These are phyloP conservation scores for Pyrenophora seminiperda DNA, from an alignment of 2,329 filamentous ascomycete species.

Conservation along the genomic window DNA sequence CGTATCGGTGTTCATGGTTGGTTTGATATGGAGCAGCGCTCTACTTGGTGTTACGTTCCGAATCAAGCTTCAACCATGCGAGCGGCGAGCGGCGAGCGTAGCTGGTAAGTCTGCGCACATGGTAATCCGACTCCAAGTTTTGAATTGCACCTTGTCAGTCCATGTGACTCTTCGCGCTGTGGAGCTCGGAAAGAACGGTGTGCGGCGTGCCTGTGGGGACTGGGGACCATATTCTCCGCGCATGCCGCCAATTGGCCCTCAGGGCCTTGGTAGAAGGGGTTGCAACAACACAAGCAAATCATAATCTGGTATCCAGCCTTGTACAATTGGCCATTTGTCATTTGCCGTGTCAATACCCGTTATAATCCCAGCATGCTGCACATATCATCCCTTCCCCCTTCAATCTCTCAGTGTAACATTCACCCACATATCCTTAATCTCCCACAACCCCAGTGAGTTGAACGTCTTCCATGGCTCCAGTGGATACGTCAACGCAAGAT, in stretches of 20 bases:
- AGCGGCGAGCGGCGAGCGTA: background rate
- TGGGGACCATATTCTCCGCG: constrained; percentile 1
- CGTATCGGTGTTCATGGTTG: constrained; percentile 11
- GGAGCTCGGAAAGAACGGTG: background rate
- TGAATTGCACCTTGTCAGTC: background rate
- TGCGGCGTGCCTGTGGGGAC: constrained; percentile 1
- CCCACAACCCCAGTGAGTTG: constrained; percentile 36
- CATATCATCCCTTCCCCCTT: background rate
- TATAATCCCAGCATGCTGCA: background rate
- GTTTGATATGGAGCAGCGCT: constrained; percentile 3
- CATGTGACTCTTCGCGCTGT: background rate
- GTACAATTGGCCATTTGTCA: background rate
- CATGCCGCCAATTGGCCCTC: constrained; percentile 6
- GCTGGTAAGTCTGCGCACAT: constrained; percentile 3
- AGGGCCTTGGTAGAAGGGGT: background rate
- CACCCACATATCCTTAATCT: constrained; percentile 42
- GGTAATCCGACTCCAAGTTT: background rate
- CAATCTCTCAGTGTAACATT: constrained; percentile 32
- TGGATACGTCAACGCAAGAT: constrained; percentile 40
- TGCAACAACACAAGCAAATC: constrained; percentile 2
- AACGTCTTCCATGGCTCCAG: constrained; percentile 37
- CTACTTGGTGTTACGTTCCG: constrained; percentile 4
- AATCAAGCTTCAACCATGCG: constrained; percentile 3
- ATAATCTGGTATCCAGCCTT: background rate
- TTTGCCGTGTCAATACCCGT: background rate